Conservation (phyloP, 176 grass and related monocot species). For the Triticum aestivum region DNA sequence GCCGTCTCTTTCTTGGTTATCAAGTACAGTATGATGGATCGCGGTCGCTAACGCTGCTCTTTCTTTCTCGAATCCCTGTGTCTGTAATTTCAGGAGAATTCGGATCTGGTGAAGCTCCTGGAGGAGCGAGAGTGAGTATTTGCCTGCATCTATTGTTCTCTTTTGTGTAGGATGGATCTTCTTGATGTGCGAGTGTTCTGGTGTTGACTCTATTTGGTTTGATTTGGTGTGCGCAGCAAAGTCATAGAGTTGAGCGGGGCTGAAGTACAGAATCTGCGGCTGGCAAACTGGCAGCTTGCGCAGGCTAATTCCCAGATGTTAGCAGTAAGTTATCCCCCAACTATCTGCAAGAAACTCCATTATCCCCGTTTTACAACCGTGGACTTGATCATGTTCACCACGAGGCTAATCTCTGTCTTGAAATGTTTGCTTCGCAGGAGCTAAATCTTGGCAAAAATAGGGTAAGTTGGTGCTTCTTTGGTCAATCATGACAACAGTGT, state of each 20-base stretch:
- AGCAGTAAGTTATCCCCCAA: slow-evolving; percentile 22
- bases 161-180: neutral
- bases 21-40: neutral
- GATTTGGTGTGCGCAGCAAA: slow-evolving; percentile 32
- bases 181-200: neutral
- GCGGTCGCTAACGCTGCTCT: neutral
- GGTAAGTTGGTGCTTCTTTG: slow-evolving; percentile 30
- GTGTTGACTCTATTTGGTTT: neutral
- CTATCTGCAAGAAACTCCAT: neutral
- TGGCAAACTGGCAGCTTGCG: slow-evolving; percentile 53
- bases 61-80: neutral
- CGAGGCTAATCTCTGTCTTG: neutral
- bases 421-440: slow-evolving; percentile 39
- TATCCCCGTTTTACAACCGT: neutral
- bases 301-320: slow-evolving; percentile 43
- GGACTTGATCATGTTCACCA: neutral
- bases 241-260: slow-evolving; percentile 27
- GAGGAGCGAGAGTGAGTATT: slow-evolving; percentile 44
- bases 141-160: neutral
- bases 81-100: slow-evolving; percentile 39
- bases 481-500: neutral
- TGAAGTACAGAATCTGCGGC: slow-evolving; percentile 52
- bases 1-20: neutral
- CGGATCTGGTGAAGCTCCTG: slow-evolving; percentile 36
- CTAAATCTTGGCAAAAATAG: slow-evolving; percentile 47